Percentiles rank a stretch among this genome's conserved stretches.
phyloP scores from a whole-genome alignment of 352 stramenopile genomes.

The Plasmopara muralis region DNA sequence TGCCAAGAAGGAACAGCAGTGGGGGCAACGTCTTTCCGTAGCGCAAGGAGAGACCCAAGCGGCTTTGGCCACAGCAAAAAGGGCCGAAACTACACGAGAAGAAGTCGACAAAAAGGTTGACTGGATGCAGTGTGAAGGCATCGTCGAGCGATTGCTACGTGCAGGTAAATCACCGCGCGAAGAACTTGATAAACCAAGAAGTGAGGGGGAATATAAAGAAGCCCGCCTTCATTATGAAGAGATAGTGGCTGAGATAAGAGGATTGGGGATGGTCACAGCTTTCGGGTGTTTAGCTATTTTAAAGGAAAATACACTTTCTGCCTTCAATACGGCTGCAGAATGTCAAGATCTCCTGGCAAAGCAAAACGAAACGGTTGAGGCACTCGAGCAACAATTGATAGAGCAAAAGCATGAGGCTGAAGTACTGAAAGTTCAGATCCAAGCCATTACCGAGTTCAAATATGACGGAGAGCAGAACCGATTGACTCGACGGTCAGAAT shows the following conservation, averaged over 20 bases:
- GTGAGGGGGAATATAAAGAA: constrained; percentile 24
- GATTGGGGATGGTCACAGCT: constrained; percentile 38
- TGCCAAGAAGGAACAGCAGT: constrained; percentile 31
- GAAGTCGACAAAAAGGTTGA: constrained; percentile 23
- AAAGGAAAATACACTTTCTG: constrained; percentile 69
- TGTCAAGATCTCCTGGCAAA: constrained; percentile 52
- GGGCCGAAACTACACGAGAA: constrained; percentile 6
- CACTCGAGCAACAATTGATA: constrained; percentile 46
- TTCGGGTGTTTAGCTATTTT: constrained; percentile 49
- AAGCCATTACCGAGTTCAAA: constrained; percentile 12
- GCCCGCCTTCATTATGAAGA: constrained; percentile 28
- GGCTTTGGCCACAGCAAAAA: constrained; percentile 23
- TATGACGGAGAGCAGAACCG: constrained; percentile 1
- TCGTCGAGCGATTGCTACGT: constrained; percentile 47
- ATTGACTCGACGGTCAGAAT: constrained; percentile 23
- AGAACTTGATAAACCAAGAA: constrained; percentile 21
- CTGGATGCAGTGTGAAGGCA: constrained; percentile 50
- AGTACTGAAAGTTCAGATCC: constrained; percentile 39
- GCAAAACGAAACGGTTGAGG: constrained; percentile 44
- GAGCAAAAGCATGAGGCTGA: constrained; percentile 58
- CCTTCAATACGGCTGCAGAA: constrained; percentile 49
- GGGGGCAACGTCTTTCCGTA: constrained; percentile 21
- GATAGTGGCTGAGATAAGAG: constrained; percentile 31
- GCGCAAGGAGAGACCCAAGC: constrained; percentile 27
- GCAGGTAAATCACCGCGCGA: constrained; percentile 38